These are phyloP conservation scores for Diaporthe citri DNA, from an alignment of 2,329 filamentous ascomycete genomes.

Conservation along the genomic window DNA sequence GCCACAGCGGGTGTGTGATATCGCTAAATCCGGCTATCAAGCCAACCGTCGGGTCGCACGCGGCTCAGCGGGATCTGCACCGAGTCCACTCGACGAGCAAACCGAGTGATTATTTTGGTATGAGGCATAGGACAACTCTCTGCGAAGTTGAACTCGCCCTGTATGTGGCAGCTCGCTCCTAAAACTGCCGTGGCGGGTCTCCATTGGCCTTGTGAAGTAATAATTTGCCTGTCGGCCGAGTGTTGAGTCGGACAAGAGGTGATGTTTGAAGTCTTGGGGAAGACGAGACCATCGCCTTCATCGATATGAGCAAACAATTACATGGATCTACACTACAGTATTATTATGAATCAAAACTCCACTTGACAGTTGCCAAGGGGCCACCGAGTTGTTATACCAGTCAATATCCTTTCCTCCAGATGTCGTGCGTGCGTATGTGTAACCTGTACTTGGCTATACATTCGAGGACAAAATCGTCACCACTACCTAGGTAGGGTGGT, in stretches of 20 bases:
- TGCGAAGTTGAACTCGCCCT: neutral
- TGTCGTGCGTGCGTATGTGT: neutral
- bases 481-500: too few species aligned
- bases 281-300: too few species aligned
- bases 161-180: neutral
- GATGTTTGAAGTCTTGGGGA: neutral
- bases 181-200: neutral
- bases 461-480: neutral
- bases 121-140: too few species aligned
- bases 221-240: neutral
- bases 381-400: neutral
- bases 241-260: too few species aligned
- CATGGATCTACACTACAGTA: neutral
- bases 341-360: neutral
- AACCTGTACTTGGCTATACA: neutral
- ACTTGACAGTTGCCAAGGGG: neutral
- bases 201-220: neutral
- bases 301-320: neutral
- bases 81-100: neutral
- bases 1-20: neutral
- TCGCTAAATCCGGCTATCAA: neutral
- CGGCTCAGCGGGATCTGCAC: neutral
- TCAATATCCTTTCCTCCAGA: neutral
- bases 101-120: too few species aligned
- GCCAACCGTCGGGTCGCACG: constrained; percentile 9